Evolutionary conservation across 1,139 yeast genomes (phyloP), one percentile per base, ranked within the genome.

Genomic region (Pichia inconspicua): DNA sequence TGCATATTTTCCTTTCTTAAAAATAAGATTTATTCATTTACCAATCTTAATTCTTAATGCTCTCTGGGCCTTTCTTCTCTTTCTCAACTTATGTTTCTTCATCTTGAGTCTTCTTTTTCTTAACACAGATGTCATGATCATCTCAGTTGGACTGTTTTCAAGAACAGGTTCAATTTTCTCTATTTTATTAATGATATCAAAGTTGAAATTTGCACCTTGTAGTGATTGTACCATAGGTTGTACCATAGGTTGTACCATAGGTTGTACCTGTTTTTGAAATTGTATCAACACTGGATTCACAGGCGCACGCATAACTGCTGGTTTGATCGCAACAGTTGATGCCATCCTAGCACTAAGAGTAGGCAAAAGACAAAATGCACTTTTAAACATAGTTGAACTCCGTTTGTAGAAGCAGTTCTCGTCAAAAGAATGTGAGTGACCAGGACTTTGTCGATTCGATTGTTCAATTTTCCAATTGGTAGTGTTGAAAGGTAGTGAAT

Each of bases 61-160:
- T 60, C 82, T 69, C 59, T 77, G 81, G 22, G 72, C 77, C 66
- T 74, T 76, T 74, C 83, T 76, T 74, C 82, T 76, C 72, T 78
- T 78, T 68, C 80, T 75, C 61, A 77, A 71, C 66, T 78, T 78
- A 62, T 78, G 83, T 64, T 78, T 78, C 67, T 78, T 78, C 82
- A 78, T 78, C 69, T 77, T 78, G 61, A 76, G 72, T 62, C 80
- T 71, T 70, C 83, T 74, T 62, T 78, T 78, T 63, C 83, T 71
- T 59, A 75, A 67, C 15, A 78, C 83, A 3, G 81, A 75, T 54
- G 78, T 80, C 59, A 71, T 64, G 51, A 71, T 60, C 58, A 75
- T 59, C 22, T 50, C 53, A 15, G 43, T 41, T 41, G 56, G 58
- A 11, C 43, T 46, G 5, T 49, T 25, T 36, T 48, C 53, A 5